These are phyloP conservation scores for Oryza rufipogon DNA, from an alignment of 176 grass and related monocot species.

Conservation along the genomic window DNA sequence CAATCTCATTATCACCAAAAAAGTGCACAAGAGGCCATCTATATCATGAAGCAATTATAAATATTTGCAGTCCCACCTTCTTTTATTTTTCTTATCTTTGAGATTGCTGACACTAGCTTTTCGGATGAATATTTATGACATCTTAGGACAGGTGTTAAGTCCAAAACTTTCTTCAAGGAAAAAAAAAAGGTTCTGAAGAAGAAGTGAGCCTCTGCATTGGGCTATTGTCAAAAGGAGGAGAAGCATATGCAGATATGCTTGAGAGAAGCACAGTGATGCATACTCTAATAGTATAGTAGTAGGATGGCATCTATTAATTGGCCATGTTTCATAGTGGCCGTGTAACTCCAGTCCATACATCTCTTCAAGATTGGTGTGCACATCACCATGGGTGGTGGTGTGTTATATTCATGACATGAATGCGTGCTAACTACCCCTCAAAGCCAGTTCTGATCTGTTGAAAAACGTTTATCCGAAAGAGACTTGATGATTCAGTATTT, in stretches of 20 bases:
- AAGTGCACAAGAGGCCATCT: background rate
- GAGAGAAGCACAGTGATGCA: background rate
- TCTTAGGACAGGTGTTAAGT: background rate
- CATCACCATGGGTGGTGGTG: constrained; percentile 29
- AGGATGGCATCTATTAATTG: background rate
- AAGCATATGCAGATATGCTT: background rate
- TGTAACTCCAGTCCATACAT: background rate
- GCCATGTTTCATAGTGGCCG: background rate
- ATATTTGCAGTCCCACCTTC: background rate
- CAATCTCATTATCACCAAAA: background rate
- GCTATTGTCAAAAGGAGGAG: background rate
- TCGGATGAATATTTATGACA: background rate
- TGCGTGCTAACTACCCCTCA: constrained; percentile 29
- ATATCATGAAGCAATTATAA: background rate
- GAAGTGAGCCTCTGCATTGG: background rate
- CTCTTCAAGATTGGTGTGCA: background rate
- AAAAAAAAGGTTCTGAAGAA: background rate
- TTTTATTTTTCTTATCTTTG: background rate
- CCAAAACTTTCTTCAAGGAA: background rate
- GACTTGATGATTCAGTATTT: background rate
- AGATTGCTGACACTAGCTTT: background rate
- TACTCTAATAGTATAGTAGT: background rate
- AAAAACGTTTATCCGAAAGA: constrained; percentile 2
- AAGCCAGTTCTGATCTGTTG: background rate
- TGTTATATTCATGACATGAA: constrained; percentile 45